phyloP scores from a whole-genome alignment of 2,329 filamentous ascomycete genomes.

The Fusarium heterosporum region DNA sequence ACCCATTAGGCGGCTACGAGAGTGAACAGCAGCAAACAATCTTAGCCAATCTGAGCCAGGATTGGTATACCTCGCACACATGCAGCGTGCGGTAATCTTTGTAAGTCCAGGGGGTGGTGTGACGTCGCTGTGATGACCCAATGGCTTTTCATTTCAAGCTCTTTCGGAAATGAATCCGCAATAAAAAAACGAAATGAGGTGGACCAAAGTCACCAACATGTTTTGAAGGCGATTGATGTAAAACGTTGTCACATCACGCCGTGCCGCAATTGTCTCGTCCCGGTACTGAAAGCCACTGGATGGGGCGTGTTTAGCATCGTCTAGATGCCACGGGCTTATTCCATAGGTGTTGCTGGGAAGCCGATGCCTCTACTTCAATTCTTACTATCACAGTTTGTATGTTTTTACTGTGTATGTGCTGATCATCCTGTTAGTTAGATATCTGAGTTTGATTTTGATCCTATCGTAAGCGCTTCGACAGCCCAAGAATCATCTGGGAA shows the following conservation, averaged over 20 bases:
- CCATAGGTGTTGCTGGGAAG: conserved; percentile 10
- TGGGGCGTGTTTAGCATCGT: conserved; percentile 38
- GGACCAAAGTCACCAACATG: conserved; percentile 22
- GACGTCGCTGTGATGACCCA: conserved; percentile 34
- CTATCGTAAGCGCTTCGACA: neutral
- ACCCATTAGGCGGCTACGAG: neutral
- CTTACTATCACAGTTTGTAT: neutral
- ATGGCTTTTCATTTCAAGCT: conserved; percentile 30
- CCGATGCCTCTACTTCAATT: conserved; percentile 23
- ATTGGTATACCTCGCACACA: conserved; percentile 15
- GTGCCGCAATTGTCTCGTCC: conserved; percentile 23
- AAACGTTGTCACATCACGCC: conserved; percentile 40
- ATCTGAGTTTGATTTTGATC: too few species aligned
- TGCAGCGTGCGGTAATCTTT: conserved; percentile 21
- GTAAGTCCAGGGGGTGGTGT: conserved; percentile 37
- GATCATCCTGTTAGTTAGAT: too few species aligned
- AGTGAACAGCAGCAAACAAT: conserved; percentile 22
- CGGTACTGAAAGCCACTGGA: conserved; percentile 34
- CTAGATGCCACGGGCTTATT: conserved; percentile 22
- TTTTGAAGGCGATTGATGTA: conserved; percentile 34
- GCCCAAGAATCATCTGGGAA: neutral
- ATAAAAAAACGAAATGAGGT: conserved; percentile 45
- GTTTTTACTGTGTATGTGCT: too few species aligned
- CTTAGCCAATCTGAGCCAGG: conserved; percentile 17
- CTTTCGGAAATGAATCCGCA: conserved; percentile 44